Percentiles rank a stretch among this genome's conserved stretches.
These are phyloP conservation scores for Metarhizium robertsii DNA, from an alignment of 2,329 filamentous ascomycete genomes.

Conservation along the genomic window DNA sequence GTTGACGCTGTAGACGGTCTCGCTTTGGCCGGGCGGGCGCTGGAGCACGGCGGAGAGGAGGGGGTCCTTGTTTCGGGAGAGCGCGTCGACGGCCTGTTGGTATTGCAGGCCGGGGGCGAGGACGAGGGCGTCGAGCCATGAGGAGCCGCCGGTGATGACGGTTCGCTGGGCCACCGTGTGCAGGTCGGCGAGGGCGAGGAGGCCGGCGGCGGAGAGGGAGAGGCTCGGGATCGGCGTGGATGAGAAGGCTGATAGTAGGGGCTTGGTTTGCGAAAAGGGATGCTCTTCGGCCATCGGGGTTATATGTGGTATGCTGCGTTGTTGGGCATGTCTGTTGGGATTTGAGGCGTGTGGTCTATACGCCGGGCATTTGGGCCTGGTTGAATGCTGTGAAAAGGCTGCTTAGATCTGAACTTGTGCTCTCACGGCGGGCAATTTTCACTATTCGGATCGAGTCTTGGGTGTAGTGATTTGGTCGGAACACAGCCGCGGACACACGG, in stretches of 20 bases:
- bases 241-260: constrained; percentile 32
- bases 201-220: constrained; percentile 40
- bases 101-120: constrained; percentile 52
- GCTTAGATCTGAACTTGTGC: too few species aligned
- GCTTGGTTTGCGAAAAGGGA: constrained; percentile 2
- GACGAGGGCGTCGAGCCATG: constrained; percentile 46
- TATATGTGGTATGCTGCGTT: neutral
- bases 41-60: constrained; percentile 18
- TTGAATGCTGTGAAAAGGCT: too few species aligned
- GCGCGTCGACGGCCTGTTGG: constrained; percentile 45
- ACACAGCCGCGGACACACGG: too few species aligned
- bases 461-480: too few species aligned
- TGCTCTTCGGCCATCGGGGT: neutral
- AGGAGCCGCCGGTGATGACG: constrained; percentile 44
- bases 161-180: constrained; percentile 46
- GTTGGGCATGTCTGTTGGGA: too few species aligned
- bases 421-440: too few species aligned
- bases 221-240: constrained; percentile 35
- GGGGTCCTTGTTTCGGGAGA: constrained; percentile 31
- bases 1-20: constrained; percentile 25
- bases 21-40: neutral
- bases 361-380: too few species aligned
- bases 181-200: constrained; percentile 51
- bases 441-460: too few species aligned
- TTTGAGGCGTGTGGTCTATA: too few species aligned